Evolutionary conservation across 805 yeast genomes (phyloP), one percentile per base, ranked within the genome.

Genomic region (Kurtzmaniella fragi): DNA sequence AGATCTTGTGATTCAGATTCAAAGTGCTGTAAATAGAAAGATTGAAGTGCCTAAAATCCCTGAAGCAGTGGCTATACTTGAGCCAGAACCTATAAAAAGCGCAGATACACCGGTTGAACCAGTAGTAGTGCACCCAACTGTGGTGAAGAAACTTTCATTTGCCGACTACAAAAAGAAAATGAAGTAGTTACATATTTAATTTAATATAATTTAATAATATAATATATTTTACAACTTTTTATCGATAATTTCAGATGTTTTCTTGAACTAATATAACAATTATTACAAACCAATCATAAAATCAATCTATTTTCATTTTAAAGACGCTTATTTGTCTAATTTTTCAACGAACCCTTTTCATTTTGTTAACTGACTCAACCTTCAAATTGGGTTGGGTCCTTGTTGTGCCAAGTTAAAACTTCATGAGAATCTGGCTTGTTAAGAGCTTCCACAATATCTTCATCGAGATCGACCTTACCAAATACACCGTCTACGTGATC

Each of bases 111-210:
- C 34, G 17, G 29, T 26, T 11, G 39, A 31, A 15, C 43, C 43
- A 2, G 43, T 47, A 15, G 47, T 20, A 5, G 25, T 46, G 31
- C 41, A 53, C 17, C 74, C 71, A 11, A 43, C 42, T 12, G 54
- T 48, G 8, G 57, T 56, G 20, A 79, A 78, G 64, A 83, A 82
- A 58, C 66, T 83, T 48, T 80, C 86, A 35, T 77, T 83, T 55
- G 89, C 89, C 1, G 91, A 83, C 50, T 83, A 83, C 56, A 80
- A 79, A 57, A 82, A 76, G 67, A 76, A 76, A 52, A 64, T 62
- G 70, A 63, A 62, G 44, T 64, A 49, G 35, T 23, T 10, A n/a
- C 31, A 14, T 14, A 31, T 5, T 31, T 5, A 8, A 7, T 9
- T 8, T 15, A 31, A 31, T 31, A 17, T 31, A 31, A 4, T 12